Conservation (phyloP, 2,329 filamentous ascomycete species). For the Aureobasidium sp. region DNA sequence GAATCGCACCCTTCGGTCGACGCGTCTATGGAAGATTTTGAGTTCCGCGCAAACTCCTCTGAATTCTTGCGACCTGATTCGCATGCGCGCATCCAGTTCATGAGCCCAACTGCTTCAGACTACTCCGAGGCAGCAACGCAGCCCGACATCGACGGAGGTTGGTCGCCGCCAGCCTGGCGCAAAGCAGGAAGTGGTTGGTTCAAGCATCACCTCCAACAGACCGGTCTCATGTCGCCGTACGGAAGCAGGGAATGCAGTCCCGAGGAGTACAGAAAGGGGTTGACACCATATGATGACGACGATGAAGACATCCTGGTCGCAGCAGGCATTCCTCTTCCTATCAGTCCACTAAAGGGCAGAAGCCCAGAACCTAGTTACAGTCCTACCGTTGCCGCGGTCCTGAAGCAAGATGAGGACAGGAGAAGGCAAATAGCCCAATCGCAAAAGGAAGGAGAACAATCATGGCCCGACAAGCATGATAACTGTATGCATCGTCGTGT, state of each 20-base stretch:
- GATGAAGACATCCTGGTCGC: conserved; percentile 34
- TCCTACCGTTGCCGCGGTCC: conserved; percentile 8
- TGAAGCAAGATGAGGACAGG: conserved; percentile 10
- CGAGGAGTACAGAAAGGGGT: conserved; percentile 42
- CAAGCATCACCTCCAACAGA: conserved; percentile 28
- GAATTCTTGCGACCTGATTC: conserved; percentile 51
- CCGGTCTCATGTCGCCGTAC: conserved; percentile 15
- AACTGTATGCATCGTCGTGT: conserved; percentile 25
- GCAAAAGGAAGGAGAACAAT: background rate
- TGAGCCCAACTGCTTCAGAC: conserved; percentile 32
- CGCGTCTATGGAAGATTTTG: conserved; percentile 55
- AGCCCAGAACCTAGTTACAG: conserved; percentile 21
- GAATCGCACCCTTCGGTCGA: conserved; percentile 49
- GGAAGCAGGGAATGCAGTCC: conserved; percentile 42
- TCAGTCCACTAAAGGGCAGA: conserved; percentile 38
- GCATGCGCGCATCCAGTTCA: conserved; percentile 39
- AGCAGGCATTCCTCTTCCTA: conserved; percentile 46
- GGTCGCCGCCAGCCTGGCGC: conserved; percentile 59
- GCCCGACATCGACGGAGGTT: conserved; percentile 44
- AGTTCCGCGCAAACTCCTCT: conserved; percentile 44
- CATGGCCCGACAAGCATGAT: conserved; percentile 14
- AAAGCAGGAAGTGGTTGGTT: conserved; percentile 53
- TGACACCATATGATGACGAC: conserved; percentile 31
- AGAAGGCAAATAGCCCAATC: background rate
- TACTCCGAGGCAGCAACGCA: conserved; percentile 35